phyloP scores from a whole-genome alignment of 371 early-diverging fungal species.

The Rhizopus arrhizus region DNA sequence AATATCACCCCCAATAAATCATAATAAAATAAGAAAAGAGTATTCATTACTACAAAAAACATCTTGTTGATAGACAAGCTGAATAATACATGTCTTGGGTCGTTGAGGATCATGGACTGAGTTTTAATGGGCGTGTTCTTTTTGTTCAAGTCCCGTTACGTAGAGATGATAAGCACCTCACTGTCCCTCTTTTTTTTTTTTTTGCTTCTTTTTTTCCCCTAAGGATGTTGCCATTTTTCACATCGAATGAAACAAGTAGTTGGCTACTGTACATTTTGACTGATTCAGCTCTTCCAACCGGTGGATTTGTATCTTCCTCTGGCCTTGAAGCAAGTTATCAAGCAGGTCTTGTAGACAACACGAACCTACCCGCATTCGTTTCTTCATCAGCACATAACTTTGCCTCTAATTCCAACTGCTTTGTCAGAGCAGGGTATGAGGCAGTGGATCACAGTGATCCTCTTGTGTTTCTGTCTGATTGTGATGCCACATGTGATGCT shows the following conservation, averaged over 20 bases:
- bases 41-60: background rate
- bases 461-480: constrained; percentile 38
- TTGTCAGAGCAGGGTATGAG: constrained; percentile 66
- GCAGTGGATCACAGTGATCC: constrained; percentile 40
- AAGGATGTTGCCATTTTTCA: constrained; percentile 22
- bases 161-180: too few species aligned
- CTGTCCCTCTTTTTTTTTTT: background rate
- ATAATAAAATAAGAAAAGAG: constrained; percentile 9
- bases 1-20: background rate
- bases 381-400: constrained; percentile 62
- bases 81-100: too few species aligned
- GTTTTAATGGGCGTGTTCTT: background rate
- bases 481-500: constrained; percentile 61
- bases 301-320: constrained; percentile 84
- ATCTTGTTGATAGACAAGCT: too few species aligned
- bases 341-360: constrained; percentile 54
- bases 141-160: background rate
- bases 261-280: constrained; percentile 85
- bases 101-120: too few species aligned
- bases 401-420: constrained; percentile 69
- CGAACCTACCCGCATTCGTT: constrained; percentile 50
- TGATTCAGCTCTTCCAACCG: constrained; percentile 91
- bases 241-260: constrained; percentile 49
- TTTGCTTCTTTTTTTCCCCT: background rate
- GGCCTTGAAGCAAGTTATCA: constrained; percentile 77